phyloP scores from a whole-genome alignment of 2,329 filamentous ascomycete species.

The Sclerotinia spermophila region DNA sequence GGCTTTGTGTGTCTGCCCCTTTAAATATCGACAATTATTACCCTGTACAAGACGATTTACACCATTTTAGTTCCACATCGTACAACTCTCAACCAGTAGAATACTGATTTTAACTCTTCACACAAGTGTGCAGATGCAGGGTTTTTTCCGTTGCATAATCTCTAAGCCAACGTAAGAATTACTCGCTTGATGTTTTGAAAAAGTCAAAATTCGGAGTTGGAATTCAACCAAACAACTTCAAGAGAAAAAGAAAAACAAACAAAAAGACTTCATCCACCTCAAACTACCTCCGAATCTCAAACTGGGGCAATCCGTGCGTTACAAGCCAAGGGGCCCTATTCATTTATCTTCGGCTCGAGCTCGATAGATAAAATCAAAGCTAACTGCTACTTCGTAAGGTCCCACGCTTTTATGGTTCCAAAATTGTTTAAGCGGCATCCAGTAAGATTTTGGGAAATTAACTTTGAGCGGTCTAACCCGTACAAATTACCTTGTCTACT shows the following conservation, averaged over 20 bases:
- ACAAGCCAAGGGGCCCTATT: constrained; percentile 4
- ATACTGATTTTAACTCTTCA: neutral
- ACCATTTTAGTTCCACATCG: neutral
- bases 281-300: constrained; percentile 7
- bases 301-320: constrained; percentile 12
- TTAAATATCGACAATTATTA: neutral
- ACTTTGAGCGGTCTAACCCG: constrained; percentile 6
- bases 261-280: neutral
- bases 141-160: neutral
- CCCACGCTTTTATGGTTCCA: constrained; percentile 5
- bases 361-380: neutral
- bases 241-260: neutral
- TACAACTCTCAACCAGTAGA: neutral
- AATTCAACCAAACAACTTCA: neutral
- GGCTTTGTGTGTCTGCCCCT: constrained; percentile 1
- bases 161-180: neutral
- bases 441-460: constrained; percentile 11
- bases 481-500: constrained; percentile 13
- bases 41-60: neutral
- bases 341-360: neutral
- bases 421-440: neutral
- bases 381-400: neutral
- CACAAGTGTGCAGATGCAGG: neutral
- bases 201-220: neutral
- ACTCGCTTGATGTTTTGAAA: neutral